These are phyloP conservation scores for Lodderomyces metapsilosis DNA, from an alignment of 1,139 yeast genomes.

Conservation along the genomic window DNA sequence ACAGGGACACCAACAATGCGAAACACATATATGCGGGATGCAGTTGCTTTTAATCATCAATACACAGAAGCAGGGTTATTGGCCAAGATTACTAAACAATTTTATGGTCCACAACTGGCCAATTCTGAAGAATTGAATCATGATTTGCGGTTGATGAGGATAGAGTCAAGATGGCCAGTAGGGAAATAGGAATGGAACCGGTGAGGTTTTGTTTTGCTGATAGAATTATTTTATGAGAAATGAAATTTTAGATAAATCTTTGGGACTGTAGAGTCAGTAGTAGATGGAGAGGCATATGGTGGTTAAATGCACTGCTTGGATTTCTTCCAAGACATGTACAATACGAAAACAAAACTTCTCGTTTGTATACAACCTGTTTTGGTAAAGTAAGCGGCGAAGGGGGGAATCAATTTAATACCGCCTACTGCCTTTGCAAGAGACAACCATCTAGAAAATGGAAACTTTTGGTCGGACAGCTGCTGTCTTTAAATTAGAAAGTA, in stretches of 20 bases:
- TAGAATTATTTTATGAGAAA: not conserved
- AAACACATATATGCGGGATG: constrained; percentile 2
- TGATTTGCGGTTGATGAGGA: constrained; percentile 40
- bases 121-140: constrained; percentile 32
- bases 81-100: constrained; percentile 47
- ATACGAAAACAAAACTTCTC: no score
- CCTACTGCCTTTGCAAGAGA: no score
- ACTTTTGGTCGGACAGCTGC: no score
- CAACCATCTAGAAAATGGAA: no score
- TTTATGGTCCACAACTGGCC: constrained; percentile 40
- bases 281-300: no score
- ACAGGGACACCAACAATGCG: constrained; percentile 1
- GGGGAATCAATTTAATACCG: no score
- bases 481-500: no score
- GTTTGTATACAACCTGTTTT: no score
- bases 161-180: constrained; percentile 38
- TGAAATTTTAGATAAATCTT: not conserved
- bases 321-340: no score
- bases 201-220: not conserved
- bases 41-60: constrained; percentile 19
- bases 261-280: no score
- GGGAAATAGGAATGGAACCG: constrained; percentile 3
- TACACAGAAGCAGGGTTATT: constrained; percentile 39
- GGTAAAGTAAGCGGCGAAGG: no score
- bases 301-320: no score